Evolutionary conservation across 208 protist genomes (phyloP).

Genomic region (Trypanosoma lewisi): DNA sequence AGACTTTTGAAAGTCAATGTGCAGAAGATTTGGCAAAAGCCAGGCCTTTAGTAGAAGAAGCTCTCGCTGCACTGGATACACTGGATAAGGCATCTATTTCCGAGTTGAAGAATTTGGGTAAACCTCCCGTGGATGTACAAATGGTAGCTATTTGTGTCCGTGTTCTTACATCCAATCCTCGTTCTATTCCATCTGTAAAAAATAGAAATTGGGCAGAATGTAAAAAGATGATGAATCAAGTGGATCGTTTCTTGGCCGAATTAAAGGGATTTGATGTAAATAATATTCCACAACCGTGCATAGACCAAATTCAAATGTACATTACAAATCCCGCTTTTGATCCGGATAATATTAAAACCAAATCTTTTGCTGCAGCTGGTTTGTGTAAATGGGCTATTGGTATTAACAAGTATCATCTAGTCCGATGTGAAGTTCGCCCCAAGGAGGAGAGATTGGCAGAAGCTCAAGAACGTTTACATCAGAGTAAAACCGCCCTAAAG

Average conservation of each 20-base stretch:
- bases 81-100: constrained; percentile 97
- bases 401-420: constrained; percentile 95
- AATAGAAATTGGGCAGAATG: constrained; percentile 94
- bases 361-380: constrained; percentile 96
- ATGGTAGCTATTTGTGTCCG: constrained; percentile 96
- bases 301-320: constrained; percentile 94
- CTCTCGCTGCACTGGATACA: constrained; percentile 95
- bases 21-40: constrained; percentile 90
- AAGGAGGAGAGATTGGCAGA: constrained; percentile 94
- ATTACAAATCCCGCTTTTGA: constrained; percentile 93
- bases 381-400: constrained; percentile 97
- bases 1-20: constrained; percentile 83
- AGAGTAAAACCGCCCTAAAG: constrained; percentile 85
- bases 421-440: constrained; percentile 96
- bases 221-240: constrained; percentile 97
- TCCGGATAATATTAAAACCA: constrained; percentile 87
- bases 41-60: constrained; percentile 93
- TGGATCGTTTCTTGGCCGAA: constrained; percentile 93
- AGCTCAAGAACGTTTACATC: constrained; percentile 89
- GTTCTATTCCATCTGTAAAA: constrained; percentile 86
- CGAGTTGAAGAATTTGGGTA: constrained; percentile 97
- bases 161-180: constrained; percentile 92
- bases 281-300: constrained; percentile 94
- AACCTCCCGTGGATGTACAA: constrained; percentile 94
- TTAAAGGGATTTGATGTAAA: constrained; percentile 94